These are phyloP conservation scores for Termitomyces sp. DNA, from an alignment of 768 basidiomycete species.

Conservation along the genomic window DNA sequence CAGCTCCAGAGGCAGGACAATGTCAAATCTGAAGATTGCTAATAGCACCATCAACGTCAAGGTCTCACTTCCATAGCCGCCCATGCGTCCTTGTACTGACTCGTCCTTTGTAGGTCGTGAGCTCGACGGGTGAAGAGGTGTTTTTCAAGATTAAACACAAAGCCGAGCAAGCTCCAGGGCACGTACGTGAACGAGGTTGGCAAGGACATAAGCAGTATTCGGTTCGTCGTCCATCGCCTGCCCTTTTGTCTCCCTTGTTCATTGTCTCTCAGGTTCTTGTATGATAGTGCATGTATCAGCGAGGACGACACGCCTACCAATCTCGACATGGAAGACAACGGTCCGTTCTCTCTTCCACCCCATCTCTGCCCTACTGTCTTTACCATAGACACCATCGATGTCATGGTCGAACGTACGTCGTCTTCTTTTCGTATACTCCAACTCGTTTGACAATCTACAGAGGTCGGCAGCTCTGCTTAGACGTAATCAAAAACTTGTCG, in stretches of 20 bases:
- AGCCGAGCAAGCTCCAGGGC: slow-evolving; percentile 86
- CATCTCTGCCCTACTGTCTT: not conserved
- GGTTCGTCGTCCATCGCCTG: slow-evolving; percentile 47
- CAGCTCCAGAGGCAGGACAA: slow-evolving; percentile 3
- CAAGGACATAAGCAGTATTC: slow-evolving; percentile 81
- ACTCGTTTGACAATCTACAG: too few species aligned
- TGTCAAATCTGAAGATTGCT: not conserved
- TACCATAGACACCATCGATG: slow-evolving; percentile 64
- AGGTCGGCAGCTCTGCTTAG: too few species aligned
- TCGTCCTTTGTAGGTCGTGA: slow-evolving; percentile 57
- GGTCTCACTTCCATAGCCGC: not conserved
- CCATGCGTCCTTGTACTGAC: too few species aligned
- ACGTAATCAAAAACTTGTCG: too few species aligned
- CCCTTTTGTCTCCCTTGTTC: not conserved
- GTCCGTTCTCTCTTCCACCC: slow-evolving; percentile 33
- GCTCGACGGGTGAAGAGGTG: slow-evolving; percentile 77
- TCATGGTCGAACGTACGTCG: slow-evolving; percentile 91
- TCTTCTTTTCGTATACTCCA: not conserved
- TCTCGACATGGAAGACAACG: slow-evolving; percentile 87
- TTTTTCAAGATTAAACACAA: slow-evolving; percentile 98
- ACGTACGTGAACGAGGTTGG: slow-evolving; percentile 93
- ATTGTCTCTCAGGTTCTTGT: slow-evolving; percentile 66
- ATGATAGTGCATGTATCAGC: slow-evolving; percentile 80
- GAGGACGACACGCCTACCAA: slow-evolving; percentile 85
- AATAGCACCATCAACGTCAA: slow-evolving; percentile 1